These are phyloP conservation scores for Botrytis paeoniae DNA, from an alignment of 2,329 filamentous ascomycete genomes.

Conservation along the genomic window DNA sequence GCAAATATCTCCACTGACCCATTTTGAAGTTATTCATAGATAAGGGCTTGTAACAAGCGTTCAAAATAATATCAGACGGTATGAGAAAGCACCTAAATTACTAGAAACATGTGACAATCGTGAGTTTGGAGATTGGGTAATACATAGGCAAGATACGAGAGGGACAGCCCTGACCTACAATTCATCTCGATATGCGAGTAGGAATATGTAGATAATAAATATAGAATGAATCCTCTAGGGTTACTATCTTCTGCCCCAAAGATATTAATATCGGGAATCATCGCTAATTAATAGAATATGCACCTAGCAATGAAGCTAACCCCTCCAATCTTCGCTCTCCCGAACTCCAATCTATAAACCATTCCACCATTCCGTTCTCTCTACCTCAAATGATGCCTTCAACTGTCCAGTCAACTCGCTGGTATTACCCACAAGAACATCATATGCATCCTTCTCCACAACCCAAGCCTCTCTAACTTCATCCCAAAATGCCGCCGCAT, in stretches of 20 bases:
- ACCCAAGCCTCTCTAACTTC: slow-evolving; percentile 42
- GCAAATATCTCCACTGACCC: background rate
- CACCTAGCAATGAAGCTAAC: background rate
- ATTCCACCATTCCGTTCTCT: slow-evolving; percentile 64
- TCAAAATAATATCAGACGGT: too few relatives aligned
- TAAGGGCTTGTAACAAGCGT: too few relatives aligned
- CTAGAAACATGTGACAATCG: background rate
- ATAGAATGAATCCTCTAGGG: background rate
- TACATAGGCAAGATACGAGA: background rate
- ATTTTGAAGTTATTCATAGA: background rate
- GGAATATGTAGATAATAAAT: background rate
- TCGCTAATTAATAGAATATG: too few relatives aligned
- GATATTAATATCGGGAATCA: background rate
- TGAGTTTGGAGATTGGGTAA: background rate
- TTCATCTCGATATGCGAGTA: background rate
- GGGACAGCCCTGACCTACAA: accelerated
- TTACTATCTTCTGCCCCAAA: background rate
- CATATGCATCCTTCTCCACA: slow-evolving; percentile 41
- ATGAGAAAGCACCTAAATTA: accelerated
- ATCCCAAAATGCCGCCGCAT: slow-evolving; percentile 44
- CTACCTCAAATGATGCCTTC: slow-evolving; percentile 53
- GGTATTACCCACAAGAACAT: slow-evolving; percentile 40
- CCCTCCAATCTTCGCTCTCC: background rate
- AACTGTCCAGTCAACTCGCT: slow-evolving; percentile 48
- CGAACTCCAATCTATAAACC: slow-evolving; percentile 47